Evolutionary conservation across 768 basidiomycete species (phyloP).

Genomic region (Hygrophorus pudorinus): DNA sequence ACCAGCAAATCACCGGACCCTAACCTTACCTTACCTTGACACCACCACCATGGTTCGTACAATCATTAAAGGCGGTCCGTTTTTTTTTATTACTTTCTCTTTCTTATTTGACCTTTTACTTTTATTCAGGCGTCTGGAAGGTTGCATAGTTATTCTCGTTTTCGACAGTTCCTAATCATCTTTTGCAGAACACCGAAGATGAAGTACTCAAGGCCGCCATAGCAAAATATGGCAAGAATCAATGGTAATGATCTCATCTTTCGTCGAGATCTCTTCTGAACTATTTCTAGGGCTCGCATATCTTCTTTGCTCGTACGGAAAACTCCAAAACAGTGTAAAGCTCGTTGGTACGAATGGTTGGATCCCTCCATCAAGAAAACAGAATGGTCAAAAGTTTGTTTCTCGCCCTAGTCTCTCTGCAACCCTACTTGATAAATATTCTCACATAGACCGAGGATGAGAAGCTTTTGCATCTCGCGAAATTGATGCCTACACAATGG

Average conservation of each 20-base stretch:
- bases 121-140: slow-evolving; percentile 66
- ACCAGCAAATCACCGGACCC: no score
- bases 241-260: slow-evolving; percentile 48
- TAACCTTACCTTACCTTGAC: no score
- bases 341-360: slow-evolving; percentile 98
- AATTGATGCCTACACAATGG: slow-evolving; percentile 99
- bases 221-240: slow-evolving; percentile 94
- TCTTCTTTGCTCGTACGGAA: slow-evolving; percentile 95
- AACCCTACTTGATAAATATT: neutral
- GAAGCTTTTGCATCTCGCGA: slow-evolving; percentile 94
- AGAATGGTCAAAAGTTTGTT: slow-evolving; percentile 91
- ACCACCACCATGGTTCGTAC: slow-evolving; percentile 67
- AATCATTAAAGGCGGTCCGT: slow-evolving; percentile 82
- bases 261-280: neutral
- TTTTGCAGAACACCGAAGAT: slow-evolving; percentile 80
- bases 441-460: slow-evolving; percentile 82
- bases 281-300: slow-evolving; percentile 77
- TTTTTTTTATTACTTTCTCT: neutral
- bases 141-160: slow-evolving; percentile 23
- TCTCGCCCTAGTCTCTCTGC: slow-evolving; percentile 3
- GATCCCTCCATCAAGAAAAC: slow-evolving; percentile 99
- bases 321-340: slow-evolving; percentile 99
- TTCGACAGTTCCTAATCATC: slow-evolving; percentile 9
- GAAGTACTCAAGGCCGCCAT: slow-evolving; percentile 99
- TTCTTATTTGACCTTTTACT: slow-evolving; percentile 5